These are phyloP conservation scores for Vanderwaltozyma tropicalis DNA, from an alignment of 805 yeast species.

Conservation along the genomic window DNA sequence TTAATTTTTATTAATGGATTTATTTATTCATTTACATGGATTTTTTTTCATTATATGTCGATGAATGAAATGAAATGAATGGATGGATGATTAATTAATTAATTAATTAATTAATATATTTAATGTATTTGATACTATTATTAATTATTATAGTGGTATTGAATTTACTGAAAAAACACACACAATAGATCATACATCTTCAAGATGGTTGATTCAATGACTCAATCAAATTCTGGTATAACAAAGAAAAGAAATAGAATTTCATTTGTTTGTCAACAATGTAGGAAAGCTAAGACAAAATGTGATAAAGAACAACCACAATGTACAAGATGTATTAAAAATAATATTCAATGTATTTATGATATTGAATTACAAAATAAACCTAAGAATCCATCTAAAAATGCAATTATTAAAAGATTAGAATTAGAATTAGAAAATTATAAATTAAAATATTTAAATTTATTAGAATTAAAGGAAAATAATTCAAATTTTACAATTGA, in stretches of 20 bases:
- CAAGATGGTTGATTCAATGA: no score
- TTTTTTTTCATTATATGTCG: no score
- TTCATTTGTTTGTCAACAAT: conserved; percentile 27
- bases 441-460: conserved; percentile 18
- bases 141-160: no score
- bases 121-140: no score
- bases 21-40: no score
- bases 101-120: no score
- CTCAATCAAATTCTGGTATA: no score
- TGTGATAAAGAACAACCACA: conserved; percentile 27
- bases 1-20: no score
- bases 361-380: conserved; percentile 24
- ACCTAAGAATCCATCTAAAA: conserved; percentile 26
- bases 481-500: background rate
- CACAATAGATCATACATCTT: no score
- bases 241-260: conserved; percentile 21
- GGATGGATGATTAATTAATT: no score
- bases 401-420: conserved; percentile 23
- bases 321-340: conserved; percentile 23
- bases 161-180: no score
- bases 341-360: conserved; percentile 22
- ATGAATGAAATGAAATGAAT: no score
- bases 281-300: conserved; percentile 26
- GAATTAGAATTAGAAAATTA: conserved; percentile 26
- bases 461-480: conserved; percentile 5